Evolutionary conservation across 164 flowering plant species (phyloP).

Genomic region (Stephania yunnanensis): DNA sequence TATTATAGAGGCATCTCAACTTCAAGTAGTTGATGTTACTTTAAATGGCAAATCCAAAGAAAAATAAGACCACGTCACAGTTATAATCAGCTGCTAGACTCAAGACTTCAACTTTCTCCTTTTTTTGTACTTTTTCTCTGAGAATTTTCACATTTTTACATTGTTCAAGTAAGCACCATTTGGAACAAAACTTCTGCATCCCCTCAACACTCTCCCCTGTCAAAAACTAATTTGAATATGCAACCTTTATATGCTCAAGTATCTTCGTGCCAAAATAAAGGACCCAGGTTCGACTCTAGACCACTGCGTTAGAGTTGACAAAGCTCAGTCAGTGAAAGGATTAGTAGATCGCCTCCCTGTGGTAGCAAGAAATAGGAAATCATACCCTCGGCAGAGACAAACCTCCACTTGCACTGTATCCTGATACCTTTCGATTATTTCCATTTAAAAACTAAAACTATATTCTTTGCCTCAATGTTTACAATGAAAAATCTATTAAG

Average conservation of each 20-base stretch:
- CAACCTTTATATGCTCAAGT: neutral
- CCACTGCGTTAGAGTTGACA: too few relatives aligned
- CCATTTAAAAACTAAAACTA: too few relatives aligned
- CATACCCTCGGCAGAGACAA: too few relatives aligned
- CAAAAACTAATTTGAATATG: neutral
- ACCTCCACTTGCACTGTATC: too few relatives aligned
- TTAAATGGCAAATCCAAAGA: neutral
- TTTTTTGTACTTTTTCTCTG: neutral
- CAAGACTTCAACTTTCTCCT: neutral
- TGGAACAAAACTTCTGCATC: neutral
- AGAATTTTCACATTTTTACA: neutral
- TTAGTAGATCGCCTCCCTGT: too few relatives aligned
- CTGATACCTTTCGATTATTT: too few relatives aligned
- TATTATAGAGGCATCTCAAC: neutral
- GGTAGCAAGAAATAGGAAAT: too few relatives aligned
- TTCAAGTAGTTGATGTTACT: neutral
- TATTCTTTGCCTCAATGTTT: neutral
- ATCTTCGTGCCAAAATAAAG: neutral
- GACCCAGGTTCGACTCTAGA: too few relatives aligned
- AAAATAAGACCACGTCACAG: neutral
- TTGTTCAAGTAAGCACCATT: neutral
- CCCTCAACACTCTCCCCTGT: neutral
- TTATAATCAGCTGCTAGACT: neutral
- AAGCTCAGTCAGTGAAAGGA: too few relatives aligned
- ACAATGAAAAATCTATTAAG: neutral